Evolutionary conservation across 768 basidiomycete species (phyloP).

Genomic region (Xerocomellus chrysenteron): DNA sequence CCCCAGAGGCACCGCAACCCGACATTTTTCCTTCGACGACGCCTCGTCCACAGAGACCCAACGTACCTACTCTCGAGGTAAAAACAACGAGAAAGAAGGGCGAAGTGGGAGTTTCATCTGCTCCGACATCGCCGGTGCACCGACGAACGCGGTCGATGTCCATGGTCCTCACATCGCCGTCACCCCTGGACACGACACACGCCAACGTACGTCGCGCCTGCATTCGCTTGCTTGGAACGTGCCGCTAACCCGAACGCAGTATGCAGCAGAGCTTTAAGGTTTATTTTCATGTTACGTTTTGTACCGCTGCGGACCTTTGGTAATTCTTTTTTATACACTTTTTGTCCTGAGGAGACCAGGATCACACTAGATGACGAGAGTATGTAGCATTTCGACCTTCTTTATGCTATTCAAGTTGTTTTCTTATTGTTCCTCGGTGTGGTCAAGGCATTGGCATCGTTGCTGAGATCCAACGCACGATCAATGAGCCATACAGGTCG

Average conservation of each 20-base stretch:
- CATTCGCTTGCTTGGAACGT: background rate
- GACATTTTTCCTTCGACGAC: background rate
- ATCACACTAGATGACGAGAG: background rate
- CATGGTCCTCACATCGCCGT: constrained; percentile 20
- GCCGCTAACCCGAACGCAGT: constrained; percentile 12
- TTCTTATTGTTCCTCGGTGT: background rate
- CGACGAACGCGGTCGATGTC: constrained; percentile 31
- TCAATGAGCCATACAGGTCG: background rate
- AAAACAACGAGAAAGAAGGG: background rate
- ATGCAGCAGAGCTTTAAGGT: constrained; percentile 26
- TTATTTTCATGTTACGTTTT: background rate
- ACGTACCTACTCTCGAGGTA: background rate
- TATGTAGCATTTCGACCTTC: constrained; percentile 21
- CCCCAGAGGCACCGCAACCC: background rate
- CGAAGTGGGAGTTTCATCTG: background rate
- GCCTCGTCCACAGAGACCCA: background rate
- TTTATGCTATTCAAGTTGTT: constrained; percentile 8
- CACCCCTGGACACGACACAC: constrained; percentile 7
- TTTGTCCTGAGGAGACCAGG: background rate
- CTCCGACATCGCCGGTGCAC: constrained; percentile 15
- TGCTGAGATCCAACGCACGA: background rate
- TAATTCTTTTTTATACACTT: background rate
- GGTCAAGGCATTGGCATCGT: background rate
- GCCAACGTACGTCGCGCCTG: constrained; percentile 13
- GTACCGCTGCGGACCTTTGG: background rate